Percentiles rank a stretch among this genome's conserved stretches.
These are phyloP conservation scores for Madurella mycetomatis DNA, from an alignment of 2,329 filamentous ascomycete species.

Conservation along the genomic window DNA sequence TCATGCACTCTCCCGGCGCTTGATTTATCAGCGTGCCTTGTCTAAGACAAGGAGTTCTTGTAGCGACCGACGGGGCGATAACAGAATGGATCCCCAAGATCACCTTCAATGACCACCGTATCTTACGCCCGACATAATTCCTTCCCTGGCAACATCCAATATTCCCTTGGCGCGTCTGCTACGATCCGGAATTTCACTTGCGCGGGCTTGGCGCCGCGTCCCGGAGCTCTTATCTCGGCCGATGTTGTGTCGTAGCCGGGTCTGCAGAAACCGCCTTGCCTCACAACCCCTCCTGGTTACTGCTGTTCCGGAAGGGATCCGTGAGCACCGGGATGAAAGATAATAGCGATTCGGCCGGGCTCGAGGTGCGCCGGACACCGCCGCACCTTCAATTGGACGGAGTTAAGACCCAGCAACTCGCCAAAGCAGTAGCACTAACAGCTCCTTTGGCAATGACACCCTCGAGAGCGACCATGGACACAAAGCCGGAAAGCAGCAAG, in stretches of 20 bases:
- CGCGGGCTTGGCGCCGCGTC: not conserved
- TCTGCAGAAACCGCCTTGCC: not conserved
- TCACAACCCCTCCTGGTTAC: too few relatives aligned
- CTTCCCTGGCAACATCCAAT: not conserved
- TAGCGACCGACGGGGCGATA: not conserved
- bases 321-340: constrained; percentile 10
- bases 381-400: constrained; percentile 4
- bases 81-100: not conserved
- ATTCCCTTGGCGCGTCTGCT: not conserved
- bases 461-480: not conserved
- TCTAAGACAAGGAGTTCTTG: not conserved
- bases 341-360: constrained; percentile 3
- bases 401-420: constrained; percentile 1
- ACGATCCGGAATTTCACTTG: too few relatives aligned
- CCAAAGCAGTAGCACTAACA: not conserved
- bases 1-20: not conserved
- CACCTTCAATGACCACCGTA: not conserved
- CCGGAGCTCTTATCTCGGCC: not conserved
- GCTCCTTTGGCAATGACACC: constrained; percentile 2
- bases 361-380: constrained; percentile 4
- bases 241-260: not conserved
- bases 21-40: not conserved
- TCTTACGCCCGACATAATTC: not conserved
- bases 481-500: not conserved
- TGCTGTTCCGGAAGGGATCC: not conserved